phyloP scores from a whole-genome alignment of 495 filamentous ascomycete species.

The Aspergillus ostianus region DNA sequence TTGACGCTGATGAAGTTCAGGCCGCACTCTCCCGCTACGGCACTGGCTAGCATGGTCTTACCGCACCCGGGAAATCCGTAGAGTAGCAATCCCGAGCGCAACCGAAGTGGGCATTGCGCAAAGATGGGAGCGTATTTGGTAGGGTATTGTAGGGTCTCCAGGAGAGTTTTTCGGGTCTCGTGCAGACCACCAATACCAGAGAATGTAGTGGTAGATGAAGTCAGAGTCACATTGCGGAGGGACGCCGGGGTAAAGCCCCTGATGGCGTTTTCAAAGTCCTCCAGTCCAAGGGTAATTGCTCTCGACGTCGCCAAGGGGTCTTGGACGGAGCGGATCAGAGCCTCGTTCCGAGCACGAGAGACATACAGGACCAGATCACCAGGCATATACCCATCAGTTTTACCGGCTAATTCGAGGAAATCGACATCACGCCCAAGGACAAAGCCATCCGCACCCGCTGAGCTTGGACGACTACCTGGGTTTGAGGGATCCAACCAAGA shows the following conservation, averaged over 20 bases:
- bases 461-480: slow-evolving; percentile 43
- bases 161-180: slow-evolving; percentile 77
- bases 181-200: slow-evolving; percentile 85
- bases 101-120: slow-evolving; percentile 85
- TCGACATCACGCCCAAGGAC: slow-evolving; percentile 73
- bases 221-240: slow-evolving; percentile 88
- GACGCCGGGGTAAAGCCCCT: slow-evolving; percentile 93
- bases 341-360: slow-evolving; percentile 84
- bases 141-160: slow-evolving; percentile 95
- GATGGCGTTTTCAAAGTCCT: slow-evolving; percentile 79
- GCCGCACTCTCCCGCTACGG: slow-evolving; percentile 92
- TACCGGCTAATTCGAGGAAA: slow-evolving; percentile 85
- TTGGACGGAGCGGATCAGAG: slow-evolving; percentile 70
- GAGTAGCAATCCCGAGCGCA: slow-evolving; percentile 86
- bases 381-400: slow-evolving; percentile 97
- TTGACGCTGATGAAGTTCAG: slow-evolving; percentile 98
- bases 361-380: slow-evolving; percentile 86
- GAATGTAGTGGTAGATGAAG: slow-evolving; percentile 84
- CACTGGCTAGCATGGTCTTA: slow-evolving; percentile 89
- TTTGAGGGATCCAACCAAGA: slow-evolving; percentile 72
- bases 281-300: slow-evolving; percentile 59
- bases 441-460: slow-evolving; percentile 59
- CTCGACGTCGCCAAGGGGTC: slow-evolving; percentile 32
- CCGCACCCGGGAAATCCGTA: slow-evolving; percentile 97
- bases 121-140: slow-evolving; percentile 99